Base-by-base conservation (phyloP, 2,329 filamentous ascomycete genomes). In the Aspergillus carbonarius region DNA sequence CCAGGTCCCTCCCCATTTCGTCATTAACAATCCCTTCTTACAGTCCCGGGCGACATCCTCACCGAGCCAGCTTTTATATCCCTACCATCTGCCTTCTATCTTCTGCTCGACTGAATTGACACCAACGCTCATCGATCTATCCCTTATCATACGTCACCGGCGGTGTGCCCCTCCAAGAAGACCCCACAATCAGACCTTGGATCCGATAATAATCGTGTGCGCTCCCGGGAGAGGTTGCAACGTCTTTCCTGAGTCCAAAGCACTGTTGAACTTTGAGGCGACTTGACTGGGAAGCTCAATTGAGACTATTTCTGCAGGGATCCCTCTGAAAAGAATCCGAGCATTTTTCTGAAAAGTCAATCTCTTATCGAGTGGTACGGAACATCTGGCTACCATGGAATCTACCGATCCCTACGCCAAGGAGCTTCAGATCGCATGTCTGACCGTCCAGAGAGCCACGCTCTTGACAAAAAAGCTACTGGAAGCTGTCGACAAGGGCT, bases 381-480 rank as follows among this genome's bases (percentile, higher is more conserved):
- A n/a, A 42, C 52, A 54, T 25, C 27, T 20, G n/a, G 17, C 42
- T n/a, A 65, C 48, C 35, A 74, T 73, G 70, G 64, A 60, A 34
- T 52, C 63, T 12, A 54, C 54, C 46, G 55, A 60, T 34, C 62
- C 66, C 25, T 77, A 76, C 65, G 54, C 63, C 52, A 71, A 72
- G 60, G 75, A 78, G 59, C 68, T 76, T 17, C 61, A 70, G 30
- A 61, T 77, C 18, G 75, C 73, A 10, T 71, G 70, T 40, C 70
- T 79, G 1, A 79, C 83, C 18, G 82, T 86, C 17, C 81, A 84
- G 64, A 76, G 80, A 60, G 85, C 85, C 53, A 80, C 83, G 3
- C 72, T 83, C 15, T 77, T 88, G 37, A 88, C 85, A 17, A 86
- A 86, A 67, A 69, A 75, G 59, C 71, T 86, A 65, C 75, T 82